Evolutionary conservation across 2,329 filamentous ascomycete genomes (phyloP).

Genomic region (Byssothecium circinans): DNA sequence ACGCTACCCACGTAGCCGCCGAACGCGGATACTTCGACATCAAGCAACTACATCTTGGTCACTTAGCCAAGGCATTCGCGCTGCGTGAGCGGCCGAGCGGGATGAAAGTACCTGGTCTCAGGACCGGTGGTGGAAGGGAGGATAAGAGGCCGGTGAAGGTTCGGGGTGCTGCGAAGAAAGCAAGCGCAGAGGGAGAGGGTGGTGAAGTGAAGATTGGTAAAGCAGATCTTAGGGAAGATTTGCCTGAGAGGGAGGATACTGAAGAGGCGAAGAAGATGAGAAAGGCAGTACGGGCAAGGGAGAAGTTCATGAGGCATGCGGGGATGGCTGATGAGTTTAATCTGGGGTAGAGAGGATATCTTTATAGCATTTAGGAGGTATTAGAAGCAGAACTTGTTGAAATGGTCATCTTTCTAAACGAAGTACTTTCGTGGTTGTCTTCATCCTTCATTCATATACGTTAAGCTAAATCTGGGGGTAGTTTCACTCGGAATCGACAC

Average conservation of each 20-base stretch:
- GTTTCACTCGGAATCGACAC: too few relatives aligned
- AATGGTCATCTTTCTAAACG: too few relatives aligned
- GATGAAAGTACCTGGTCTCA: conserved; percentile 61
- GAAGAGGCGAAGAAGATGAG: conserved; percentile 64
- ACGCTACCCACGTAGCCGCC: conserved; percentile 86
- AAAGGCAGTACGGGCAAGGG: conserved; percentile 54
- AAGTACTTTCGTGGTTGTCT: too few relatives aligned
- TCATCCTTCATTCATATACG: too few relatives aligned
- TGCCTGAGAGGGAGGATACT: conserved; percentile 50
- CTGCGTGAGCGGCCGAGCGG: conserved; percentile 84
- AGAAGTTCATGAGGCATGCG: conserved; percentile 54
- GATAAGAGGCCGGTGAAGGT: conserved; percentile 44
- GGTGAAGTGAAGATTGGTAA: conserved; percentile 16
- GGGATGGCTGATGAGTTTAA: conserved; percentile 67
- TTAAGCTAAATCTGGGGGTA: too few relatives aligned
- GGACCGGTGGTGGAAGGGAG: conserved; percentile 47
- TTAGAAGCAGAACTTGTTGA: too few relatives aligned
- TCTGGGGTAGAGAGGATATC: conserved; percentile 64
- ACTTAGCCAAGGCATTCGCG: conserved; percentile 91
- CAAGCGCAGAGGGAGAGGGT: conserved; percentile 29
- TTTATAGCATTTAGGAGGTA: too few relatives aligned
- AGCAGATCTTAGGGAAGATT: conserved; percentile 30
- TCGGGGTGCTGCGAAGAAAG: conserved; percentile 42
- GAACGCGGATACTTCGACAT: conserved; percentile 91
- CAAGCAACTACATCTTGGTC: conserved; percentile 84